phyloP scores from a whole-genome alignment of 345 rosid species.

The Cardamine resedifolia region DNA sequence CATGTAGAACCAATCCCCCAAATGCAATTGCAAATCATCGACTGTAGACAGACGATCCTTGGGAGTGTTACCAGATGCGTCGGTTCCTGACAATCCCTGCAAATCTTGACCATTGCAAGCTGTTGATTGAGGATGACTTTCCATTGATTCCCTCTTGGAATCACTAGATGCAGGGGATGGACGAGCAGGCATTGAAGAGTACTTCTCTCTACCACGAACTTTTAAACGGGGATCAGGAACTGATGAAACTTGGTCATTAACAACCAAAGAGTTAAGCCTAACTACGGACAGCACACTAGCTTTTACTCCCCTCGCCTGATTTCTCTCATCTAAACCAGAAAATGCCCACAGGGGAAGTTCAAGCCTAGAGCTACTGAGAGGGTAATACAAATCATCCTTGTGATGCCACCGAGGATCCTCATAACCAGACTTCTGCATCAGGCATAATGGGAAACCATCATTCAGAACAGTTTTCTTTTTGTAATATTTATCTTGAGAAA shows the following conservation, averaged over 20 bases:
- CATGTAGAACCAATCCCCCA: conserved; percentile 96
- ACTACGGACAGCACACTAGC: conserved; percentile 80
- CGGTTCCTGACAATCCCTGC: conserved; percentile 49
- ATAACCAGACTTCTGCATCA: conserved; percentile 81
- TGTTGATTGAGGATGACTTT: conserved; percentile 56
- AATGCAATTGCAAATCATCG: conserved; percentile 76
- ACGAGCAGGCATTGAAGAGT: conserved; percentile 66
- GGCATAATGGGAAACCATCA: conserved; percentile 95
- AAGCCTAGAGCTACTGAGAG: conserved; percentile 74
- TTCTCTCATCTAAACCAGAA: conserved; percentile 72
- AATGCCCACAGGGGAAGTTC: conserved; percentile 96
- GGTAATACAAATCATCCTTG: conserved; percentile 80
- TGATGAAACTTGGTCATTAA: conserved; percentile 81
- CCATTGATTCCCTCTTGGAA: conserved; percentile 55
- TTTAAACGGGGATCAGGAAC: conserved; percentile 71
- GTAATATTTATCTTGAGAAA: conserved; percentile 54
- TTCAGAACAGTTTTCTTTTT: conserved; percentile 79
- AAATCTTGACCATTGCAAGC: conserved; percentile 47
- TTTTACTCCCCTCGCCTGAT: conserved; percentile 66
- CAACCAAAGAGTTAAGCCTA: conserved; percentile 95
- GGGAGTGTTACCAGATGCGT: conserved; percentile 49
- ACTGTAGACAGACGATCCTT: conserved; percentile 64
- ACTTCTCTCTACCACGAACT: conserved; percentile 71
- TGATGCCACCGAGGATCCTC: conserved; percentile 94
- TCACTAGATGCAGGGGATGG: conserved; percentile 62